phyloP scores from a whole-genome alignment of 306 rosid species.

The Pyrus bretschneideri region DNA sequence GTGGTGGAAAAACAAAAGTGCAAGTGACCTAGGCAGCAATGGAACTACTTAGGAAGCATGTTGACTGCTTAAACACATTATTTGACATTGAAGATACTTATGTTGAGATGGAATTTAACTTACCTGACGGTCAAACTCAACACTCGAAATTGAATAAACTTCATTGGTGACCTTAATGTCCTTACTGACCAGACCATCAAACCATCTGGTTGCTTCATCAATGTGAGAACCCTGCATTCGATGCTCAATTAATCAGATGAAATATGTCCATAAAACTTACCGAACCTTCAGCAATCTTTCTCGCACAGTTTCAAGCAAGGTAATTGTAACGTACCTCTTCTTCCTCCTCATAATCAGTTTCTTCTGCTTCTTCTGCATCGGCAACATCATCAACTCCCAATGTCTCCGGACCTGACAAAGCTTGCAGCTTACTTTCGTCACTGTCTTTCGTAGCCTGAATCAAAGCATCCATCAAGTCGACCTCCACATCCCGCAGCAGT shows the following conservation, averaged over 20 bases:
- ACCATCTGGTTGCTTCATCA: slow-evolving; percentile 55
- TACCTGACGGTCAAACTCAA: slow-evolving; percentile 93
- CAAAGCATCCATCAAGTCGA: slow-evolving; percentile 74
- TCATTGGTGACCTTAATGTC: slow-evolving; percentile 63
- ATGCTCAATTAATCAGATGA: slow-evolving; percentile 13
- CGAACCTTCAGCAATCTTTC: not conserved
- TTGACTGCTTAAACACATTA: not conserved
- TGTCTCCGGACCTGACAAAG: slow-evolving; percentile 36
- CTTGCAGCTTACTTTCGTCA: slow-evolving; percentile 52
- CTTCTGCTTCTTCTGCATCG: slow-evolving; percentile 25
- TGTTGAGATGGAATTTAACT: not conserved
- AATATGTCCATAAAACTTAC: not conserved
- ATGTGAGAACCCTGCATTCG: slow-evolving; percentile 45
- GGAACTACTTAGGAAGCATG: not conserved
- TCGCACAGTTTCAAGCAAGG: not conserved
- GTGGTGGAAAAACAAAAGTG: not conserved
- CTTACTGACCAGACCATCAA: slow-evolving; percentile 66
- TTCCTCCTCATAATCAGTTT: slow-evolving; percentile 44
- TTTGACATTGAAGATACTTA: not conserved
- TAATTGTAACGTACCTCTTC: slow-evolving; percentile 40
- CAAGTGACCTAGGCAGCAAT: not conserved
- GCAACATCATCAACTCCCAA: slow-evolving; percentile 29
- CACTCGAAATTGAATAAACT: slow-evolving; percentile 69
- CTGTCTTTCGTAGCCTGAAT: slow-evolving; percentile 69
- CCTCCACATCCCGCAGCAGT: slow-evolving; percentile 61